Evolutionary conservation across 257 asterid genomes (phyloP).

Genomic region (Capsicum rhomboideum): DNA sequence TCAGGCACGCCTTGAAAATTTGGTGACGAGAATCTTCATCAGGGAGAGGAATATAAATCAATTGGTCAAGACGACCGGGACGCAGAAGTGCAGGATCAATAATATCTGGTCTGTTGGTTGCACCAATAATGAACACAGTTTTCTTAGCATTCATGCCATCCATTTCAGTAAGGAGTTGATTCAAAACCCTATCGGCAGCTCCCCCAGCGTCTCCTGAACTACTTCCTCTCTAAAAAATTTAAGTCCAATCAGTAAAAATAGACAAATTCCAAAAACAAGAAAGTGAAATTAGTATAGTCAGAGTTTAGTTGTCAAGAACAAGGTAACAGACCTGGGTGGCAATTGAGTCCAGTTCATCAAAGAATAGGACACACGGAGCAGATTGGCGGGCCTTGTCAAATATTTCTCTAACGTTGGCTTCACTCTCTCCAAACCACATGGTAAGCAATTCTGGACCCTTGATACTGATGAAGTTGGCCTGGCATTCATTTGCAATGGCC

Average conservation of each 20-base stretch:
- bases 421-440: conserved; percentile 99
- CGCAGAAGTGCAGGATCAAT: conserved; percentile 91
- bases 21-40: conserved; percentile 80
- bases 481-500: conserved; percentile 94
- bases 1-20: conserved; percentile 72
- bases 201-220: conserved; percentile 87
- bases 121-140: conserved; percentile 89
- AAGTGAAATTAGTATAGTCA: neutral
- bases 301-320: neutral
- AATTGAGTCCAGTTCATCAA: conserved; percentile 64
- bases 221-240: conserved; percentile 47
- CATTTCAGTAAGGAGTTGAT: conserved; percentile 90
- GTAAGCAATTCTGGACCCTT: conserved; percentile 96
- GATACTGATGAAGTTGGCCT: conserved; percentile 83
- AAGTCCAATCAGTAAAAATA: neutral
- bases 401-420: conserved; percentile 86
- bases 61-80: conserved; percentile 85
- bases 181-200: conserved; percentile 86
- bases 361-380: conserved; percentile 72
- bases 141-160: conserved; percentile 91
- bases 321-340: conserved; percentile 50
- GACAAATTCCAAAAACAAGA: neutral
- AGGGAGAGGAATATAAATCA: conserved; percentile 86
- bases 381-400: conserved; percentile 87
- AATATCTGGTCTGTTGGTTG: conserved; percentile 81